phyloP scores from a whole-genome alignment of 495 filamentous ascomycete species.

The Lasiosphaeria hispida region DNA sequence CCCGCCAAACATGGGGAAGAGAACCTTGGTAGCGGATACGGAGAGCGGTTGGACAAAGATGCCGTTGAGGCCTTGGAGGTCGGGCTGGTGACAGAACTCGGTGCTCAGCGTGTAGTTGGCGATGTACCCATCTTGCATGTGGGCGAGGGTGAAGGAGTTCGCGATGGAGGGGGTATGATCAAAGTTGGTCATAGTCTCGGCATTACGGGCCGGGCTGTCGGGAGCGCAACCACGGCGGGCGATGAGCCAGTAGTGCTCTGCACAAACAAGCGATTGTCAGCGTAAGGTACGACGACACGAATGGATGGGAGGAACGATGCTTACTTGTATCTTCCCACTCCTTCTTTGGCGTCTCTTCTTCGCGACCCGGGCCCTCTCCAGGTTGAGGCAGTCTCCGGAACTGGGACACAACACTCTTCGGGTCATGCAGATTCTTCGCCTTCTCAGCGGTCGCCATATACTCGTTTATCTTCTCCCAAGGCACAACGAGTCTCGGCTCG shows the following conservation, averaged over 20 bases:
- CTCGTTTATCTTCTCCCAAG: constrained; percentile 62
- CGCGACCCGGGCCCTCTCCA: constrained; percentile 28
- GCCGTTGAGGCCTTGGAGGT: constrained; percentile 62
- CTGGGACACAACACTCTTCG: constrained; percentile 30
- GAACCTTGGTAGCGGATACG: constrained; percentile 49
- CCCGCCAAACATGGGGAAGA: constrained; percentile 73
- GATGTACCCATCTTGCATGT: constrained; percentile 57
- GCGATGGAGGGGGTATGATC: constrained; percentile 43
- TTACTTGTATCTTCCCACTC: constrained; percentile 46
- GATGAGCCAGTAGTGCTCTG: constrained; percentile 61
- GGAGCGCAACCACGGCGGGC: constrained; percentile 61
- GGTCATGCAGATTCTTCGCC: constrained; percentile 40
- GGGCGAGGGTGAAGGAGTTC: constrained; percentile 31
- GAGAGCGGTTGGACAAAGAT: constrained; percentile 66
- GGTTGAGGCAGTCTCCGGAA: constrained; percentile 33
- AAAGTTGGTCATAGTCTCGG: constrained; percentile 40
- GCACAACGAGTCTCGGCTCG: constrained; percentile 63
- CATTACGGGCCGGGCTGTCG: constrained; percentile 53
- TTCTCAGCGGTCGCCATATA: constrained; percentile 54
- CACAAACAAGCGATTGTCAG: constrained; percentile 18
- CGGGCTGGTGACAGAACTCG: constrained; percentile 62
- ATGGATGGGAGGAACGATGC: constrained; percentile 7
- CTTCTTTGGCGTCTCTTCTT: constrained; percentile 27
- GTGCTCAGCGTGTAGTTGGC: constrained; percentile 64
- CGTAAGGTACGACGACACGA: not conserved